phyloP scores from a whole-genome alignment of 2,329 filamentous ascomycete genomes.

The Arthrocladium fulminans region DNA sequence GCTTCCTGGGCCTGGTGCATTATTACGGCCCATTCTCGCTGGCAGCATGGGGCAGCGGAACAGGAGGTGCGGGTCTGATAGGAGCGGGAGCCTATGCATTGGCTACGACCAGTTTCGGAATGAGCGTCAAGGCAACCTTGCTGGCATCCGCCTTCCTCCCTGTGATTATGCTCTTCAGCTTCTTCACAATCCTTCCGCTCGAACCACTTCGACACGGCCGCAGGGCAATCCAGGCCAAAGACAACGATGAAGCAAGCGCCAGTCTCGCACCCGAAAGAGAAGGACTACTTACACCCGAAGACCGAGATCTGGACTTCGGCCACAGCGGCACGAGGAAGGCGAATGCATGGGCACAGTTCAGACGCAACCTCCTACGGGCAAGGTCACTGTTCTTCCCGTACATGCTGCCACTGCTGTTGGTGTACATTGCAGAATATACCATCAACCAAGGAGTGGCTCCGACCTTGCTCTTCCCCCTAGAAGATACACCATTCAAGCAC shows the following conservation, averaged over 20 bases:
- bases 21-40: slow-evolving; percentile 83
- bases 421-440: slow-evolving; percentile 93
- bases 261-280: slow-evolving; percentile 23
- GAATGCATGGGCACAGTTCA: slow-evolving; percentile 32
- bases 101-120: slow-evolving; percentile 68
- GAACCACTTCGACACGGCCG: slow-evolving; percentile 50
- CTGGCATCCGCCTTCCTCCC: slow-evolving; percentile 73
- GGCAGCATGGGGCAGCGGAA: slow-evolving; percentile 86
- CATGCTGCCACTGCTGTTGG: slow-evolving; percentile 84
- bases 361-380: slow-evolving; percentile 54
- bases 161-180: slow-evolving; percentile 69
- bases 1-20: slow-evolving; percentile 83
- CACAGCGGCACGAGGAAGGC: slow-evolving; percentile 5
- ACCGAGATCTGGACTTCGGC: slow-evolving; percentile 19
- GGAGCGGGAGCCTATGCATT: slow-evolving; percentile 83
- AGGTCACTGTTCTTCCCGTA: slow-evolving; percentile 63
- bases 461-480: slow-evolving; percentile 76
- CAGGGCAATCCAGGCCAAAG: slow-evolving; percentile 36
- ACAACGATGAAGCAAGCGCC: slow-evolving; percentile 29
- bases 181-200: slow-evolving; percentile 70
- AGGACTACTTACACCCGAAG: slow-evolving; percentile 23
- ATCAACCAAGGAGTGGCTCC: slow-evolving; percentile 94
- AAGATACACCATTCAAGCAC: slow-evolving; percentile 64
- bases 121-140: slow-evolving; percentile 65
- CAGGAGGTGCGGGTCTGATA: slow-evolving; percentile 76